Conservation (phyloP, 768 basidiomycete species). For the Suillus alpinus region DNA sequence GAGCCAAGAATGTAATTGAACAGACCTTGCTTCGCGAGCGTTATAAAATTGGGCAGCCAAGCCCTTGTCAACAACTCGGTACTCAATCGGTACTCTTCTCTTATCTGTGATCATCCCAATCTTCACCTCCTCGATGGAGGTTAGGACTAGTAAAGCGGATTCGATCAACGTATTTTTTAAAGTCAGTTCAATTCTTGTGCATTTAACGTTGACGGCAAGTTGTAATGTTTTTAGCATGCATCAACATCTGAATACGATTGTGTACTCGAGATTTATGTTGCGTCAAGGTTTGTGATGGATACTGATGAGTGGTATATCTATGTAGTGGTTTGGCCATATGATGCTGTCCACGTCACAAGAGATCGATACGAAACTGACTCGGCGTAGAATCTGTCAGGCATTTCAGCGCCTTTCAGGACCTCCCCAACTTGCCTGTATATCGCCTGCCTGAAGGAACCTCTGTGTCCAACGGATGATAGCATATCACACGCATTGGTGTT, state of each 20-base stretch:
- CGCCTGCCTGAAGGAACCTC: constrained; percentile 77
- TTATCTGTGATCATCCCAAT: constrained; percentile 70
- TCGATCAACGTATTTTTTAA: constrained; percentile 90
- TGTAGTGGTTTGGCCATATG: constrained; percentile 92
- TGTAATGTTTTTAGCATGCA: background rate
- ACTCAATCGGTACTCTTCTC: too few relatives aligned
- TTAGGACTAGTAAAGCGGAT: constrained; percentile 68
- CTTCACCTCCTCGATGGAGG: constrained; percentile 64
- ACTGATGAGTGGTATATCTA: constrained; percentile 87
- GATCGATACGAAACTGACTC: constrained; percentile 67
- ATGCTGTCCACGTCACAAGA: constrained; percentile 89
- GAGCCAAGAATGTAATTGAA: constrained; percentile 1
- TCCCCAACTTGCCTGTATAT: constrained; percentile 76
- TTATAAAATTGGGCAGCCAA: constrained; percentile 90
- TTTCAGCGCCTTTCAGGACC: constrained; percentile 79
- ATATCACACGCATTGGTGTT: constrained; percentile 82
- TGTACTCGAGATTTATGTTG: constrained; percentile 82
- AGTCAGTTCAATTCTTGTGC: constrained; percentile 80
- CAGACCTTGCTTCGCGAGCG: constrained; percentile 78
- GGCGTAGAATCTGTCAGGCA: constrained; percentile 65
- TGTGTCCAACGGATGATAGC: constrained; percentile 82
- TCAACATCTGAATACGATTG: constrained; percentile 4
- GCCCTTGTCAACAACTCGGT: constrained; percentile 73
- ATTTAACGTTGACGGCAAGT: constrained; percentile 75
- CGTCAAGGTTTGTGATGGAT: constrained; percentile 82